Base-by-base conservation (phyloP, 306 rosid species). In the Begonia fuchsioides region DNA sequence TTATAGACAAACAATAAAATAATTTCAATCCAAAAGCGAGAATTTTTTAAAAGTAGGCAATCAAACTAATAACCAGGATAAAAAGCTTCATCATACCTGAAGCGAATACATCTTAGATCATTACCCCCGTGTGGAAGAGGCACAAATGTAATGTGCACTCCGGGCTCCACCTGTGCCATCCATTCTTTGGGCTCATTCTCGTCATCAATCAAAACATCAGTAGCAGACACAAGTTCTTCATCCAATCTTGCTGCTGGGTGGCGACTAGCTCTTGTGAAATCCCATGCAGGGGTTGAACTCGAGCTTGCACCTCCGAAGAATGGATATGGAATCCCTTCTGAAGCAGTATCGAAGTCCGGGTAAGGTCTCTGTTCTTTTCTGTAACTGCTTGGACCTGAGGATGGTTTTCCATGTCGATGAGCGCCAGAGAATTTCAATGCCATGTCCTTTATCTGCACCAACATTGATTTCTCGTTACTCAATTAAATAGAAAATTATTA, bases 121-220 rank as follows among this genome's bases (percentile, higher is more conserved):
- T 90, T 81, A 38, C 92, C 98, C 0, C 98, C 98, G 67, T 69
- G 71, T 50, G 98, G 82, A 62, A 90, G 94, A 52, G 98, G 67
- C 50, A 81, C 79, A 44, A 90, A 85, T 44, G 87, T 76, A 39
- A 90, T 75, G 64, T 75, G 81, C 60, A 90, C 79, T 0, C 98
- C 98, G 2, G 98, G 98, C 64, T 90, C 98, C 49, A 79, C 95
- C 52, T 90, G 94, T 16, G 95, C 95, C 82, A 90, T 70, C 98
- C 98, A 90, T 74, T 71, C 81, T 68, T 71, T 75, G 41, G 80
- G 68, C 44, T 72, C 92, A 39, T 66, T 81, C 55, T 67, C 86
- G 15, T 78, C 77, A 66, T 75, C 93, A 47, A 75, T 50, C 53
- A 72, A 93, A 9, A 73, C 94, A 46, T 76, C 83, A 68, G 66